Percentiles rank a stretch among this genome's conserved stretches.
Conservation (phyloP, 202 grass and related monocot genomes). For the Dendrocalamus latiflorus region DNA sequence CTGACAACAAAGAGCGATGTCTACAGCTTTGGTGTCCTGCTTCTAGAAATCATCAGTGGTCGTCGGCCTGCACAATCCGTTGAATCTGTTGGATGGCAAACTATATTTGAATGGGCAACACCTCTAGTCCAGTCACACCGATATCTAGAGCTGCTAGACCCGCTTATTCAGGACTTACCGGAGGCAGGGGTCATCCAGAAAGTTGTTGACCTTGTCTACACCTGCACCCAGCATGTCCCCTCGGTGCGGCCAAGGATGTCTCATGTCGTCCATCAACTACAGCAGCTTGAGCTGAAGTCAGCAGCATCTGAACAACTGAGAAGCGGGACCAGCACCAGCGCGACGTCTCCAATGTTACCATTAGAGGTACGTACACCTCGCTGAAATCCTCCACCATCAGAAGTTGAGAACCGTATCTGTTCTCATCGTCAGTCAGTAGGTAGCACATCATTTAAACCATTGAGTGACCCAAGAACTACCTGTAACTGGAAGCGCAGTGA, state of each 20-base stretch:
- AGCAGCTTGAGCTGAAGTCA: conserved; percentile 72
- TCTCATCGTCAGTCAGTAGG: not conserved
- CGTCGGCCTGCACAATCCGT: conserved; percentile 74
- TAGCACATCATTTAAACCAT: not conserved
- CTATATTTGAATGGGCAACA: conserved; percentile 95
- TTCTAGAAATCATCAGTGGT: conserved; percentile 84
- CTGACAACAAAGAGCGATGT: conserved; percentile 95
- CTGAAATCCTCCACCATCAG: not conserved
- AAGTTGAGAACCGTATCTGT: not conserved
- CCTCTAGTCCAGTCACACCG: conserved; percentile 85
- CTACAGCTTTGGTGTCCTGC: conserved; percentile 92
- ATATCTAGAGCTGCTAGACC: conserved; percentile 85
- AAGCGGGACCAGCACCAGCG: conserved; percentile 84
- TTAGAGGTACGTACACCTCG: conserved; percentile 76
- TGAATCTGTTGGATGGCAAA: conserved; percentile 85
- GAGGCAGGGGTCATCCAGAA: conserved; percentile 81
- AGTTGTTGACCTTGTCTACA: conserved; percentile 79
- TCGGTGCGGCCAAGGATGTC: too few relatives aligned
- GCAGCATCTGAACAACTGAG: conserved; percentile 57
- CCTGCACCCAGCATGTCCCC: conserved; percentile 95
- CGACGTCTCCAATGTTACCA: conserved; percentile 81
- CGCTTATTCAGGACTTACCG: conserved; percentile 71
- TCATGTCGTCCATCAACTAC: conserved; percentile 91
- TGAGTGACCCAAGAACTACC: conserved; percentile 3
- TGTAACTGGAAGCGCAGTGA: not conserved